Conservation (phyloP, 2,329 filamentous ascomycete species). For the Fusarium goolgardi region DNA sequence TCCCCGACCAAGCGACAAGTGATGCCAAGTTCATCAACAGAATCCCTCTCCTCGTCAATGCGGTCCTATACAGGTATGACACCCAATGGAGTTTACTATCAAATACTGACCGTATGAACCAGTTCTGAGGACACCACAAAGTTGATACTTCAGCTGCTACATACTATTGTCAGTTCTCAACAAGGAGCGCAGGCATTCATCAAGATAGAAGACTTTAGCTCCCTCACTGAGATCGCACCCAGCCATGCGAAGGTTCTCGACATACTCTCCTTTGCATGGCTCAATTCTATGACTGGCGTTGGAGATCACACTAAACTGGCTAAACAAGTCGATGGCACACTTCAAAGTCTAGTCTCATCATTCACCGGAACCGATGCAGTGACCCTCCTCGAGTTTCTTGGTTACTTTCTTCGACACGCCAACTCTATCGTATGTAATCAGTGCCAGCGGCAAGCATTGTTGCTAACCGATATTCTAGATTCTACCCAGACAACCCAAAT, state of each 20-base stretch:
- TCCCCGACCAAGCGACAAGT: slow-evolving; percentile 61
- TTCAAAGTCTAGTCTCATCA: slow-evolving; percentile 62
- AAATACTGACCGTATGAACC: neutral
- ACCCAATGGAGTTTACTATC: neutral
- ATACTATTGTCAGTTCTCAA: slow-evolving; percentile 64
- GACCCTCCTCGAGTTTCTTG: slow-evolving; percentile 69
- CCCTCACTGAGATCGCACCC: slow-evolving; percentile 68
- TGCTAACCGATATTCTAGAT: slow-evolving; percentile 53
- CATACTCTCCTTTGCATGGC: slow-evolving; percentile 67
- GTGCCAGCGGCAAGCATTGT: neutral
- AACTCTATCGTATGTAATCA: slow-evolving; percentile 58
- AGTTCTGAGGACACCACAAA: slow-evolving; percentile 65
- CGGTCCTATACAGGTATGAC: slow-evolving; percentile 65
- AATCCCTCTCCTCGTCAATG: slow-evolving; percentile 64
- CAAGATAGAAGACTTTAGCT: slow-evolving; percentile 62
- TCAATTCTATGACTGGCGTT: slow-evolving; percentile 57
- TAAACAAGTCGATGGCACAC: slow-evolving; percentile 58
- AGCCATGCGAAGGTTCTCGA: slow-evolving; percentile 65
- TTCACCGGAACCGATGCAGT: slow-evolving; percentile 71
- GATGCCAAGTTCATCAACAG: slow-evolving; percentile 63
- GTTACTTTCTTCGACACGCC: slow-evolving; percentile 62
- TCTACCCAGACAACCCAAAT: slow-evolving; percentile 62
- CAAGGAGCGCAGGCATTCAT: slow-evolving; percentile 64
- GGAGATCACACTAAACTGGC: slow-evolving; percentile 50
- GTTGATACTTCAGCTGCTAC: slow-evolving; percentile 67